These are phyloP conservation scores for Odontarrhena argentea DNA, from an alignment of 345 rosid species.

Conservation along the genomic window DNA sequence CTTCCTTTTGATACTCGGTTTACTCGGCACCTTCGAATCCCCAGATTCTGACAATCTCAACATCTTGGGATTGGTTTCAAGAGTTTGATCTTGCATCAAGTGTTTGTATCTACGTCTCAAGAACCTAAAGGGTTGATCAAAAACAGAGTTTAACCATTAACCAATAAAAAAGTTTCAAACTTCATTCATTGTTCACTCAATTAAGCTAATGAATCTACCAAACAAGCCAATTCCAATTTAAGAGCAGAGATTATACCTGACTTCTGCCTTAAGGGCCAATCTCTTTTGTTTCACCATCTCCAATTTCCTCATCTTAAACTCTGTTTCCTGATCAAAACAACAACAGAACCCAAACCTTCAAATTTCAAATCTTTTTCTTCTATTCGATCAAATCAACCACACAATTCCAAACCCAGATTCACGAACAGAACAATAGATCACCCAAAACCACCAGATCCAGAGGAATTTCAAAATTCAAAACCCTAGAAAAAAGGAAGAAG, in stretches of 20 bases:
- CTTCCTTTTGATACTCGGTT: slow-evolving; percentile 37
- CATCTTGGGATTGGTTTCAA: slow-evolving; percentile 17
- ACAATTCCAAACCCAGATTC: slow-evolving; percentile 28
- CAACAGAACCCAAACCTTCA: neutral
- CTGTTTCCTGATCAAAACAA: slow-evolving; percentile 62
- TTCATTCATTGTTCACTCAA: neutral
- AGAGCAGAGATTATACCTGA: slow-evolving; percentile 52
- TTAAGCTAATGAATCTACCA: slow-evolving; percentile 14
- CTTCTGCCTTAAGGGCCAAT: slow-evolving; percentile 62
- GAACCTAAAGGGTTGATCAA: slow-evolving; percentile 52
- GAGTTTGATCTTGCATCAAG: slow-evolving; percentile 54
- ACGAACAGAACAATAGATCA: slow-evolving; percentile 22
- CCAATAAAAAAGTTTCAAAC: no score
- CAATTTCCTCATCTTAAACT: slow-evolving; percentile 52
- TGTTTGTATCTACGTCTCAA: slow-evolving; percentile 59
- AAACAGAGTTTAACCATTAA: neutral
- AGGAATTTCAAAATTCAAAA: slow-evolving; percentile 17
- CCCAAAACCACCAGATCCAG: slow-evolving; percentile 45
- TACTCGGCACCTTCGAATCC: slow-evolving; percentile 35
- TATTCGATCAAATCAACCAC: neutral
- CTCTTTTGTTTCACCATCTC: slow-evolving; percentile 61
- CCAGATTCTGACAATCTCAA: slow-evolving; percentile 26
- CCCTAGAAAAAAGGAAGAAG: slow-evolving; percentile 35
- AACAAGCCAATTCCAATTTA: slow-evolving; percentile 4
- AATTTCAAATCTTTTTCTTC: neutral